Evolutionary conservation across 2,329 filamentous ascomycete genomes (phyloP).

Genomic region (Ophiostoma sp.): DNA sequence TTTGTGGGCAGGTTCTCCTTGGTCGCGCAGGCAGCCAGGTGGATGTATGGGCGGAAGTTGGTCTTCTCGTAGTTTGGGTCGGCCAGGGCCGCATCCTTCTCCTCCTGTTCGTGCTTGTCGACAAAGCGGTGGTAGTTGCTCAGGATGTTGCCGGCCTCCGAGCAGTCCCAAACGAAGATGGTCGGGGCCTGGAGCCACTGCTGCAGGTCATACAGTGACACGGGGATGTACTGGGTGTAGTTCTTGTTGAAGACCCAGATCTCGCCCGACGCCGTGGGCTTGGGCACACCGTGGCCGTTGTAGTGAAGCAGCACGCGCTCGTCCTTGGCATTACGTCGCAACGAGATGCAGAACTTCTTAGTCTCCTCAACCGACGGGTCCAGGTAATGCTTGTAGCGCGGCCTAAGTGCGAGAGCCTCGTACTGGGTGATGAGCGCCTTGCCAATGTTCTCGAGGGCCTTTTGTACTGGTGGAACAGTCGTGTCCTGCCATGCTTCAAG

Average conservation of each 20-base stretch:
- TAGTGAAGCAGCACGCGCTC: slow-evolving; percentile 97
- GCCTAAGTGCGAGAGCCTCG: slow-evolving; percentile 89
- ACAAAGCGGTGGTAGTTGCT: slow-evolving; percentile 93
- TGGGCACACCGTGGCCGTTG: slow-evolving; percentile 95
- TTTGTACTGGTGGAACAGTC: slow-evolving; percentile 73
- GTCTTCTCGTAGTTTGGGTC: slow-evolving; percentile 85
- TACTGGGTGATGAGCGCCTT: slow-evolving; percentile 96
- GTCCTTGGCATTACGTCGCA: slow-evolving; percentile 90
- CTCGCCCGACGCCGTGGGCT: slow-evolving; percentile 91
- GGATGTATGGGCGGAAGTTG: slow-evolving; percentile 70
- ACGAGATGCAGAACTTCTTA: slow-evolving; percentile 89
- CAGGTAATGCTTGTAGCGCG: slow-evolving; percentile 95
- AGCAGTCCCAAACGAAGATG: slow-evolving; percentile 97
- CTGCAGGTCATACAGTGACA: slow-evolving; percentile 92
- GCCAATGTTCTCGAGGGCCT: slow-evolving; percentile 90
- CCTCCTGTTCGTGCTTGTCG: slow-evolving; percentile 90
- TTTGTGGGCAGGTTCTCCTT: slow-evolving; percentile 95
- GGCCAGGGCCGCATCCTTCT: slow-evolving; percentile 70
- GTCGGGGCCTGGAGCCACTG: slow-evolving; percentile 94
- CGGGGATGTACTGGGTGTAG: slow-evolving; percentile 97
- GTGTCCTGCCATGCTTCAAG: slow-evolving; percentile 98
- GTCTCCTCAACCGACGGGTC: slow-evolving; percentile 97
- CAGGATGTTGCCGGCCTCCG: slow-evolving; percentile 92
- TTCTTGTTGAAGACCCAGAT: slow-evolving; percentile 99
- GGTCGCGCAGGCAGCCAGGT: slow-evolving; percentile 85